Evolutionary conservation across 495 filamentous ascomycete genomes (phyloP), one percentile per base, ranked within the genome.

Genomic region (Penicillium turbatum): DNA sequence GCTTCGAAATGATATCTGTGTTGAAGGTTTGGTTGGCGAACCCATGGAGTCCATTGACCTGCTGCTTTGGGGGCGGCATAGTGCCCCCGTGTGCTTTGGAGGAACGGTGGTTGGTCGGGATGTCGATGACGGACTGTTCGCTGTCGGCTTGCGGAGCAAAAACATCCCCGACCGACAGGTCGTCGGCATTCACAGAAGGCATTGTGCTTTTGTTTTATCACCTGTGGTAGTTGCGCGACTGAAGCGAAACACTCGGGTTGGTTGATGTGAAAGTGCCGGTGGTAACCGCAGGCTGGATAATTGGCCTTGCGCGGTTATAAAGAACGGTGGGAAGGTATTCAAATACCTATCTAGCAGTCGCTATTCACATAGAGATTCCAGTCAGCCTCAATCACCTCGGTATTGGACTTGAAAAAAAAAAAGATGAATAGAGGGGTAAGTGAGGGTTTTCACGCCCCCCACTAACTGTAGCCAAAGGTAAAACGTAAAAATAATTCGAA

Each of bases 131-230:
- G 29, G 67, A 60, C 34, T 66, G 67, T 51, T 60, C 60, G 46
- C 62, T 66, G 57, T 76, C 73, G 36, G 69, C 66, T 53, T 78
- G 73, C 24, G 72, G 69, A 48, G 61, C 71, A 54, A 77, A 77
- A 13, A 77, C 73, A 55, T 77, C 74, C 31, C 63, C 67, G 17
- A 77, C 73, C n/a, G 69, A 72, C 26, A 76, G 47, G 46, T 77
- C 74, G 16, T 74, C 74, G 21, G 52, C 41, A 15, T 57, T 50
- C 26, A 60, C 55, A 21, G 62, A 44, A 46, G 60, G 50, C 66
- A 71, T 72, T 54, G 12, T 49, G 43, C 27, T 9, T 46, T 55
- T 11, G 34, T 50, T 17, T 27, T 29, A 29, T 24, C 21, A n/a
- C 30, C 32, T 13, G 15, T 35, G n/a, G 24, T 39, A 36, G 19